These are phyloP conservation scores for Digitaria exilis DNA, from an alignment of 202 grass and related monocot species.

Conservation along the genomic window DNA sequence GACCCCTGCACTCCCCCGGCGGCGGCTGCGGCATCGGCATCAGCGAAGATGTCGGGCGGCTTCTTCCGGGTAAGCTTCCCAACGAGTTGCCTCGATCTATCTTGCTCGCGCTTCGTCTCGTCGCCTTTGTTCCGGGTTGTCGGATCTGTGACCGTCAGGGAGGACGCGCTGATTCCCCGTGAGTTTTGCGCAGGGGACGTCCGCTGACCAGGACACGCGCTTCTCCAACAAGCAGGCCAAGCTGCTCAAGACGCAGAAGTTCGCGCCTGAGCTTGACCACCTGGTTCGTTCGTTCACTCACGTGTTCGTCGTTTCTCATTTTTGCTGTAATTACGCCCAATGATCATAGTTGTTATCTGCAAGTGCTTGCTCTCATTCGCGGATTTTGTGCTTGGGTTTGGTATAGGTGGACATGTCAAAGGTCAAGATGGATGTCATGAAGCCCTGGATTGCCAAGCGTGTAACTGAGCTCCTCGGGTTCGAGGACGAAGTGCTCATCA, in stretches of 20 bases:
- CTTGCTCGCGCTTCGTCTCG: background rate
- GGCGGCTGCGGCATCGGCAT: conserved; percentile 16
- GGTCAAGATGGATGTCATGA: conserved; percentile 96
- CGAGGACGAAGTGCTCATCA: conserved; percentile 97
- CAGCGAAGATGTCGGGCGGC: conserved; percentile 85
- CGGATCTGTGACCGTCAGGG: conserved; percentile 33
- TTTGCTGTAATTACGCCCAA: background rate
- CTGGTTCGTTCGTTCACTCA: conserved; percentile 41
- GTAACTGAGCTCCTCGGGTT: conserved; percentile 92
- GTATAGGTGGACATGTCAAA: conserved; percentile 90
- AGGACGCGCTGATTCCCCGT: conserved; percentile 27
- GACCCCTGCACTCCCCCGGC: background rate
- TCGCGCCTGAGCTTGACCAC: conserved; percentile 88
- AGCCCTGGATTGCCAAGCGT: conserved; percentile 87
- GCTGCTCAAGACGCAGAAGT: conserved; percentile 92
- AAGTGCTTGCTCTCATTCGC: background rate
- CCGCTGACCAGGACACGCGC: conserved; percentile 93
- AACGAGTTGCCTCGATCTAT: conserved; percentile 14
- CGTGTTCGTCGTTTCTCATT: background rate
- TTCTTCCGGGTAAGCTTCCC: conserved; percentile 85
- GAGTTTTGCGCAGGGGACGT: conserved; percentile 69
- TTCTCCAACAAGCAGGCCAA: conserved; percentile 99
- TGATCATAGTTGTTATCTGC: background rate
- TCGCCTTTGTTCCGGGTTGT: background rate
- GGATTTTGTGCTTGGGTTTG: background rate